A percentile compares a stretch with the other conserved stretches of the same genome.
Conservation (phyloP, 208 protist genomes). For the Leishmania tarentolae region DNA sequence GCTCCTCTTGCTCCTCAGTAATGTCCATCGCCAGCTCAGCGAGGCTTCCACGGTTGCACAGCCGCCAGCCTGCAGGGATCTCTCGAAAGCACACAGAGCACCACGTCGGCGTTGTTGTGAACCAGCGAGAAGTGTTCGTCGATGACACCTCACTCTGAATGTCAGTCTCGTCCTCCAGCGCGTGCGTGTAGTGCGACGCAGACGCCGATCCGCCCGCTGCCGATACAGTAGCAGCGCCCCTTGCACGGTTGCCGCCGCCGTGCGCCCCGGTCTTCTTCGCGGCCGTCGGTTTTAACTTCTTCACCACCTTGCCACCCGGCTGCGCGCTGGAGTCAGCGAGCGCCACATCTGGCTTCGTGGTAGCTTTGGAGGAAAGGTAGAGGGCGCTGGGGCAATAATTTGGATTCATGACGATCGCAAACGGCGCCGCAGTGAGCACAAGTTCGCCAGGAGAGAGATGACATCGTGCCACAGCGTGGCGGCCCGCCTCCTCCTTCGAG, state of each 20-base stretch:
- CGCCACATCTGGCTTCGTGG: neutral
- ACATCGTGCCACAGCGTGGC: slow-evolving; percentile 47
- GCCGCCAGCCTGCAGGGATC: slow-evolving; percentile 41
- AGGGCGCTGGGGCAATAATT: slow-evolving; percentile 52
- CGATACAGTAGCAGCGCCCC: neutral
- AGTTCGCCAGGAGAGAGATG: slow-evolving; percentile 59
- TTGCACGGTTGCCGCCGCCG: neutral
- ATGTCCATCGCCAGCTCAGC: slow-evolving; percentile 47
- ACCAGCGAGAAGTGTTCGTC: slow-evolving; percentile 10
- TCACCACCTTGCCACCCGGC: neutral
- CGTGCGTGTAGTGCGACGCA: slow-evolving; percentile 8
- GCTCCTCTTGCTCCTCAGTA: slow-evolving; percentile 33
- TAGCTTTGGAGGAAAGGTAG: slow-evolving; percentile 38
- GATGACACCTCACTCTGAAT: neutral
- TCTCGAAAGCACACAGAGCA: slow-evolving; percentile 55
- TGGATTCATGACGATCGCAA: slow-evolving; percentile 48
- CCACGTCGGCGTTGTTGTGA: slow-evolving; percentile 35
- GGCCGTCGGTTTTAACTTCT: neutral
- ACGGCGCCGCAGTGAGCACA: slow-evolving; percentile 59
- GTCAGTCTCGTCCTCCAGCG: neutral
- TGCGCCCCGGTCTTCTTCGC: neutral
- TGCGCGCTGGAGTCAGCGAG: neutral
- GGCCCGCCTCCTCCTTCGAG: slow-evolving; percentile 44
- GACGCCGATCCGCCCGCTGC: neutral
- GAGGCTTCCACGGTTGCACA: slow-evolving; percentile 61